phyloP scores from a whole-genome alignment of 2,329 filamentous ascomycete genomes.

The Nigrograna mackinnonii region DNA sequence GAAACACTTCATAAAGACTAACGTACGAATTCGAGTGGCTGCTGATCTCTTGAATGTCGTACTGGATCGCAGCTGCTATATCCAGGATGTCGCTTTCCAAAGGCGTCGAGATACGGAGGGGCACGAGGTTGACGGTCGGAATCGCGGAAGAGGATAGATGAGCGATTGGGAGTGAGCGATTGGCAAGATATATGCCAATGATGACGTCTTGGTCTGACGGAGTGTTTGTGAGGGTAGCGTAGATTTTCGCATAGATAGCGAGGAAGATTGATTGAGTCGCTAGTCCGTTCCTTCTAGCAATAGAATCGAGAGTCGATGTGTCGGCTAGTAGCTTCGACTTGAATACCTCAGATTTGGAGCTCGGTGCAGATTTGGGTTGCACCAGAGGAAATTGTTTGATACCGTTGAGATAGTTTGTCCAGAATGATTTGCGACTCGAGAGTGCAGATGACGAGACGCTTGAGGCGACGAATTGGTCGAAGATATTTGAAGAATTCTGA shows the following conservation, averaged over 20 bases:
- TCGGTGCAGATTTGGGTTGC: conserved; percentile 30
- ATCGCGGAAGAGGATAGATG: conserved; percentile 57
- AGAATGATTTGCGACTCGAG: conserved; percentile 49
- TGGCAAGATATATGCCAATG: conserved; percentile 83
- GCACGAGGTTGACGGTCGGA: conserved; percentile 80
- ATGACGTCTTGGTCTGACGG: conserved; percentile 51
- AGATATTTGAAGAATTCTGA: conserved; percentile 25
- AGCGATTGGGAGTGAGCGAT: conserved; percentile 62
- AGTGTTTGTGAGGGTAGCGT: conserved; percentile 36
- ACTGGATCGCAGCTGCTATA: conserved; percentile 66
- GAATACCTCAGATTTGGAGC: conserved; percentile 48
- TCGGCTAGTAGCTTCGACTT: conserved; percentile 51
- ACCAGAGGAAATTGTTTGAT: conserved; percentile 8
- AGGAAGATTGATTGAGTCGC: conserved; percentile 77
- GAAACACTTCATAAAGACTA: conserved; percentile 70
- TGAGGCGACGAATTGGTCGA: conserved; percentile 46
- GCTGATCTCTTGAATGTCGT: conserved; percentile 67
- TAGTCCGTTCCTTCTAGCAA: conserved; percentile 57
- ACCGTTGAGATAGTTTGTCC: conserved; percentile 50
- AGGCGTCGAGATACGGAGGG: conserved; percentile 60
- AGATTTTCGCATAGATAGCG: conserved; percentile 66
- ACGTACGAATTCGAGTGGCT: conserved; percentile 59
- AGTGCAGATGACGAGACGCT: conserved; percentile 3
- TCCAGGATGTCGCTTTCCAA: conserved; percentile 43
- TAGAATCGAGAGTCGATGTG: conserved; percentile 44